Evolutionary conservation across 257 asterid species (phyloP).

Genomic region (Solanum sejunctum): DNA sequence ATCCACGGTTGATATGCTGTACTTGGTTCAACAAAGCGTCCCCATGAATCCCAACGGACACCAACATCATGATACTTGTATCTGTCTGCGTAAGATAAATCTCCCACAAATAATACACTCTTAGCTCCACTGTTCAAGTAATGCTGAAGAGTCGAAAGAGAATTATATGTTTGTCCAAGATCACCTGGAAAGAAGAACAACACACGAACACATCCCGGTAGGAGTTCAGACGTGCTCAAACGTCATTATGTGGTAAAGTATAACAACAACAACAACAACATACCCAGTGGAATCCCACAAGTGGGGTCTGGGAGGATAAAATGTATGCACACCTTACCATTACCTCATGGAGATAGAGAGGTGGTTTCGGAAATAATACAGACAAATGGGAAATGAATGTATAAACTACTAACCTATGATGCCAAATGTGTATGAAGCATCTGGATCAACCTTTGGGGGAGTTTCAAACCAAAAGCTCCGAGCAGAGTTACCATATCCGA

Average conservation of each 20-base stretch:
- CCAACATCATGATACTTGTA: slow-evolving; percentile 70
- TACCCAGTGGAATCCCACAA: too few relatives aligned
- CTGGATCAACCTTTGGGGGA: slow-evolving; percentile 71
- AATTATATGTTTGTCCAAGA: slow-evolving; percentile 93
- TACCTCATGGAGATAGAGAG: too few relatives aligned
- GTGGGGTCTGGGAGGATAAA: too few relatives aligned
- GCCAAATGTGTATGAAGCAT: slow-evolving; percentile 81
- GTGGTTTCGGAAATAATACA: not conserved
- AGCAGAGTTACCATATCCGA: slow-evolving; percentile 74
- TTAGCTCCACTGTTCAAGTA: slow-evolving; percentile 62
- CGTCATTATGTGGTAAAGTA: not conserved
- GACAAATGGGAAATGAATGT: not conserved
- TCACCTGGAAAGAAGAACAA: slow-evolving; percentile 45
- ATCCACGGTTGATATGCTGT: slow-evolving; percentile 92
- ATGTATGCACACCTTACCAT: too few relatives aligned
- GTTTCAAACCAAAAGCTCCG: slow-evolving; percentile 81
- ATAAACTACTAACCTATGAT: slow-evolving; percentile 61
- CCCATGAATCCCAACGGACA: slow-evolving; percentile 99
- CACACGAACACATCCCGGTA: not conserved
- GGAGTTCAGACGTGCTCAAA: not conserved
- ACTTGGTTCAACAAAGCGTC: slow-evolving; percentile 66
- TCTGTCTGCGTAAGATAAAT: slow-evolving; percentile 95
- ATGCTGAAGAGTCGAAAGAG: slow-evolving; percentile 87
- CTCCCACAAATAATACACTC: slow-evolving; percentile 80
- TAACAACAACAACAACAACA: too few relatives aligned